Base-by-base conservation (phyloP, 345 rosid genomes). In the Ceriops zippeliana region DNA sequence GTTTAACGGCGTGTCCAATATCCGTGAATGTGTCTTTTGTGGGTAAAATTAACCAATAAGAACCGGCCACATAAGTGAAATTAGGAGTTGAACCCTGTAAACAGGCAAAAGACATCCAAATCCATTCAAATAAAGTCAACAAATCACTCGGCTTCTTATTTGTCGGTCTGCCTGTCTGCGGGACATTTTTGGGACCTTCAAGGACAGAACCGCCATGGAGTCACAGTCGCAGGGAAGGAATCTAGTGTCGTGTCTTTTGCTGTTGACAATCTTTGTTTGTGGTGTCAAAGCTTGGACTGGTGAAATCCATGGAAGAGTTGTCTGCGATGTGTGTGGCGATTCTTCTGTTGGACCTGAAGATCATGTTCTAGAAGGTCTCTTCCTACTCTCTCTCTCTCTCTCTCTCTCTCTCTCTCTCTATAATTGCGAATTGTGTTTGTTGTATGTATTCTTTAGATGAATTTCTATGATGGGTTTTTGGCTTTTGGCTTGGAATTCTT, bases 331-430 rank as follows among this genome's bases (percentile, higher is more conserved):
- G 38, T 93, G 96, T 69, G 91, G 81, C 4, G 96, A 93, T 85
- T 89, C 89, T 63, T 89, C 96, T 24, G 81, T 93, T 63, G 97
- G 97, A 68, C 98, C 96, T 66, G 96, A 95, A 80, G 98, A 91
- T 73, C 98, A 95, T 80, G 80, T 92, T 63, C 85, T 91, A 59
- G 88, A 91, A 87, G 98, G 99, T 90, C 58, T 56, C 31, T 22
- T 52, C 6, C 37, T 34, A 34, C 37, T 34, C 37, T 34, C 37
- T 34, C 2, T 58, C 32, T 54, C 63, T 90, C 58, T 56, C 31
- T 22, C 54, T 34, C 26, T 24, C 27, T n/a, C 16, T 26, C 58
- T 46, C 32, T 54, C 63, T 46, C 49, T 52, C 2, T 30, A 2
- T 53, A 1, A 9, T 15, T 28, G 7, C 3, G 24, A n/a, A 32